phyloP scores from a whole-genome alignment of 2,329 filamentous ascomycete genomes.

The Talaromyces sp. region DNA sequence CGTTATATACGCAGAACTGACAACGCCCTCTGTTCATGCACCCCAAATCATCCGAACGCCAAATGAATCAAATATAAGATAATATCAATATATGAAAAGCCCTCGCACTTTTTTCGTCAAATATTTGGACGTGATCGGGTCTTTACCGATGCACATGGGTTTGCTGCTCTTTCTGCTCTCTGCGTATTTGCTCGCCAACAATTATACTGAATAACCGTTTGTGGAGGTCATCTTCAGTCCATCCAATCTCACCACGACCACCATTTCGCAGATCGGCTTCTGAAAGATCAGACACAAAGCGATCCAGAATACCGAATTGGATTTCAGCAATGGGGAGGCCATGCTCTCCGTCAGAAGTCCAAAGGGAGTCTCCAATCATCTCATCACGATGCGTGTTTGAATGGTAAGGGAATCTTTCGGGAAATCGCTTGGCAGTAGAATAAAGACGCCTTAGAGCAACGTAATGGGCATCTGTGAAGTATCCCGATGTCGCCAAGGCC shows the following conservation, averaged over 20 bases:
- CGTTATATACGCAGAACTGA: not conserved
- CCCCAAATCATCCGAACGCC: not conserved
- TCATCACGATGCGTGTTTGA: conserved; percentile 27
- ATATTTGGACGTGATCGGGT: not conserved
- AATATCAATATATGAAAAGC: not conserved
- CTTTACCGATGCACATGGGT: not conserved
- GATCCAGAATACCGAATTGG: conserved; percentile 37
- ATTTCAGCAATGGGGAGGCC: conserved; percentile 36
- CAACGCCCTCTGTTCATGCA: not conserved
- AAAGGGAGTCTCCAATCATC: conserved; percentile 38
- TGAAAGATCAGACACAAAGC: conserved; percentile 32
- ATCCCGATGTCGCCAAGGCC: conserved; percentile 29
- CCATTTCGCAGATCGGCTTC: conserved; percentile 29
- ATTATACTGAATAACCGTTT: conserved; percentile 41
- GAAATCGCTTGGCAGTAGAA: conserved; percentile 29
- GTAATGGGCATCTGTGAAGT: conserved; percentile 39
- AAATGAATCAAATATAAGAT: not conserved
- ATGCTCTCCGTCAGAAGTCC: conserved; percentile 35
- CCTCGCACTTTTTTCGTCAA: not conserved
- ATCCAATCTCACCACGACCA: conserved; percentile 33
- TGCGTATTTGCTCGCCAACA: conserved; percentile 41
- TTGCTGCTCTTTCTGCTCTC: conserved; percentile 28
- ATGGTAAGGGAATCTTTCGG: conserved; percentile 33
- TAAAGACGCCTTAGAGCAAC: conserved; percentile 33
- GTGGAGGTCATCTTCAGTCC: conserved; percentile 40